A percentile compares a stretch with the other conserved stretches of the same genome.
Conservation (phyloP, 495 filamentous ascomycete genomes). For the Neurospora sp. region DNA sequence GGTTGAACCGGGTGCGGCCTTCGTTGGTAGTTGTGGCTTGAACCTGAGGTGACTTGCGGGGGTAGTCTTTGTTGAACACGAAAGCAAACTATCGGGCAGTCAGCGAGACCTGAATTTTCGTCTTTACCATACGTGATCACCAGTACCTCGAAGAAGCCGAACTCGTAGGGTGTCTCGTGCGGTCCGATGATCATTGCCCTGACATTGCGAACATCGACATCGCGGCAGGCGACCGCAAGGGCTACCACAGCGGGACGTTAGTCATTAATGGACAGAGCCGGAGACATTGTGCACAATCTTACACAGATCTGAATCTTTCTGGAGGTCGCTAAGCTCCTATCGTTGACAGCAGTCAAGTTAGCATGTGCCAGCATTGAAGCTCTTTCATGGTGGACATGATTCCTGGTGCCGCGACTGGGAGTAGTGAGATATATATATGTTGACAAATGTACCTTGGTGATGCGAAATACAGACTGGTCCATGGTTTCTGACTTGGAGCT, state of each 20-base stretch:
- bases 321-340: slow-evolving; percentile 75
- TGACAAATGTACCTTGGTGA: slow-evolving; percentile 54
- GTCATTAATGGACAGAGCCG: neutral
- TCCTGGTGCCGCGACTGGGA: neutral
- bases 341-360: slow-evolving; percentile 11
- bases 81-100: slow-evolving; percentile 45
- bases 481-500: slow-evolving; percentile 31
- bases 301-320: slow-evolving; percentile 76
- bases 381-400: slow-evolving; percentile 9
- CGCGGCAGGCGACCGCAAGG: slow-evolving; percentile 73
- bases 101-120: slow-evolving; percentile 7
- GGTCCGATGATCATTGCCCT: slow-evolving; percentile 85
- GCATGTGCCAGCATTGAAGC: slow-evolving; percentile 28
- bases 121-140: neutral
- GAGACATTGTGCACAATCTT: slow-evolving; percentile 19
- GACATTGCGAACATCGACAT: slow-evolving; percentile 81
- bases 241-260: slow-evolving; percentile 37
- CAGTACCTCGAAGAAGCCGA: slow-evolving; percentile 86
- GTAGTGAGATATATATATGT: slow-evolving; percentile 1
- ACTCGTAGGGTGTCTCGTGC: slow-evolving; percentile 91
- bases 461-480: slow-evolving; percentile 80
- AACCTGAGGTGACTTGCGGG: slow-evolving; percentile 68
- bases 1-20: slow-evolving; percentile 84
- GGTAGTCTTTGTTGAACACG: slow-evolving; percentile 74
- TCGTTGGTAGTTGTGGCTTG: slow-evolving; percentile 74